Conservation (phyloP, 345 rosid genomes). For the Heritiera fomes region DNA sequence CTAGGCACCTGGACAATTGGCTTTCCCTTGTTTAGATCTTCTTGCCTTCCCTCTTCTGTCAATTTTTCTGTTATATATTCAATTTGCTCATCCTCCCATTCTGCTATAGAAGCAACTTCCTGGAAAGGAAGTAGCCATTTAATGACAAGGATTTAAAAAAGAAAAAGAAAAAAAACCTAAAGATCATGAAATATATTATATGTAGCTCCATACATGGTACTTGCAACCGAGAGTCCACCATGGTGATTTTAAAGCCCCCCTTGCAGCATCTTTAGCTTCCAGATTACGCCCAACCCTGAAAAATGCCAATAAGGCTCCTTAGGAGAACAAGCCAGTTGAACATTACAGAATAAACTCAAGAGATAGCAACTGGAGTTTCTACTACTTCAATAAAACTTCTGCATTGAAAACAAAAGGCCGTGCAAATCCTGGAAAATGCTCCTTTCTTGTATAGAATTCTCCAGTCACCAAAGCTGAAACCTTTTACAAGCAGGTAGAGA, state of each 20-base stretch:
- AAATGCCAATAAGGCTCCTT: constrained; percentile 12
- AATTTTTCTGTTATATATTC: constrained; percentile 55
- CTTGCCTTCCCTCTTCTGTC: constrained; percentile 65
- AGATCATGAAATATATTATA: background rate
- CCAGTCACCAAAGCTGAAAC: constrained; percentile 90
- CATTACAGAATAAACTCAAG: background rate
- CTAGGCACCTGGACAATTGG: constrained; percentile 56
- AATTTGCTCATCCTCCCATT: constrained; percentile 82
- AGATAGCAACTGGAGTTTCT: constrained; percentile 18
- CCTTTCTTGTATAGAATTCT: constrained; percentile 75
- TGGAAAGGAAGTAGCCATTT: background rate
- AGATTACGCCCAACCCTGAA: constrained; percentile 63
- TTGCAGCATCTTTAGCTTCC: constrained; percentile 93
- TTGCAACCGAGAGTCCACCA: constrained; percentile 95
- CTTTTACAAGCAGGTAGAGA: constrained; percentile 40
- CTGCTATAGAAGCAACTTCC: constrained; percentile 48
- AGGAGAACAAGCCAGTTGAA: constrained; percentile 6
- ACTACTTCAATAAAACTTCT: constrained; percentile 69
- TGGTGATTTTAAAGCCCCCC: constrained; percentile 85
- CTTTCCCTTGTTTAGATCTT: constrained; percentile 51
- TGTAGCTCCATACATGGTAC: constrained; percentile 50
- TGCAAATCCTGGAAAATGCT: constrained; percentile 80
- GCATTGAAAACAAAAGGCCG: constrained; percentile 81
- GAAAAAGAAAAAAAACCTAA: background rate
- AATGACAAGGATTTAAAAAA: background rate